A percentile compares a stretch with the other conserved stretches of the same genome.
Evolutionary conservation across 2,329 filamentous ascomycete species (phyloP).

Genomic region (Exophiala phaeomuriformis): DNA sequence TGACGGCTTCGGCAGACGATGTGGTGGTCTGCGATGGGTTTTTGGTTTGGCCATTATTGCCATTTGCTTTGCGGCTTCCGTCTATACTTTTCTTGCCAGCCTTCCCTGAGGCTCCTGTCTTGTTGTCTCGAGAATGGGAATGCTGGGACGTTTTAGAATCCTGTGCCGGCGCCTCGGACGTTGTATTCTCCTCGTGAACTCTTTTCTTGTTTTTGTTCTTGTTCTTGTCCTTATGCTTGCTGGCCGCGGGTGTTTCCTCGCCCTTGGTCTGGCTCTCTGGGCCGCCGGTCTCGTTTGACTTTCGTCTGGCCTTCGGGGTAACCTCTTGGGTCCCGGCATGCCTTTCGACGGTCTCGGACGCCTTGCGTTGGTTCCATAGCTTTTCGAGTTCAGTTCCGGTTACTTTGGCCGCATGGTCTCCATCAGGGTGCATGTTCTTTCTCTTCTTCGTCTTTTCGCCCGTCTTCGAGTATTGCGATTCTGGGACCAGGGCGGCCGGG

Average conservation of each 20-base stretch:
- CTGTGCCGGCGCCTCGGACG: too few species aligned
- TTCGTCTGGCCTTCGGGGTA: not conserved
- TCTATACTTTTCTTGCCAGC: not conserved
- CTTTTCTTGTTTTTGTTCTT: not conserved
- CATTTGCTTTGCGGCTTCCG: not conserved
- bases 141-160: too few species aligned
- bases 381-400: constrained; percentile 65
- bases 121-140: not conserved
- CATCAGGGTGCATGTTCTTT: constrained; percentile 34
- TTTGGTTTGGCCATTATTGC: not conserved
- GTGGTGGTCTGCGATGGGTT: not conserved
- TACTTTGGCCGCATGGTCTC: constrained; percentile 37
- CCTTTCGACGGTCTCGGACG: constrained; percentile 9
- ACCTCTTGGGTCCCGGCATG: too few species aligned
- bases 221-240: not conserved
- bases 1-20: constrained; percentile 5
- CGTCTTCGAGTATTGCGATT: constrained; percentile 26
- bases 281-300: not conserved
- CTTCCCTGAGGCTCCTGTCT: not conserved
- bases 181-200: too few species aligned
- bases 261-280: not conserved
- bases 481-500: constrained; percentile 23
- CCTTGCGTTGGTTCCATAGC: constrained; percentile 62
- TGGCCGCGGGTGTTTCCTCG: not conserved
- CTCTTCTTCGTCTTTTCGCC: constrained; percentile 44